Evolutionary conservation across 768 basidiomycete genomes (phyloP), one percentile per base, ranked within the genome.

Genomic region (Rhizopogon vesiculosus): DNA sequence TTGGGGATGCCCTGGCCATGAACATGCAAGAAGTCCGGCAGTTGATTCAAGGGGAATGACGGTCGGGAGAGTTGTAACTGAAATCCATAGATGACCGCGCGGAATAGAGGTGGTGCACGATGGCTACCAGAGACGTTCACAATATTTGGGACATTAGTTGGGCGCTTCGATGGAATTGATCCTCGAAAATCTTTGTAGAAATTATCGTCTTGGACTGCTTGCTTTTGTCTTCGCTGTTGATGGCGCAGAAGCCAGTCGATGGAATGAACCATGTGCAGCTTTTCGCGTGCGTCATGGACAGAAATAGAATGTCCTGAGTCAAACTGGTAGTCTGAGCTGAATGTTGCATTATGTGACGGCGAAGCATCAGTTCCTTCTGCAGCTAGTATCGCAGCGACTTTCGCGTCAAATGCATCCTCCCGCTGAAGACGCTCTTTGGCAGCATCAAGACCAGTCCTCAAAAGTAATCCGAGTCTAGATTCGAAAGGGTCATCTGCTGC

Each of bases 401-500:
- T 94, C 6, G 85, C 86, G 13, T 76, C 72, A 67, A 96, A 96
- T 1, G 89, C 91, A 33, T 86, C 84, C 55, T 93, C 89, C 1
- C 93, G 81, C 49, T 85, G 87, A 44, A 84, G 69, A 31, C 94
- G 77, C 13, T 82, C 78, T 51, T 78, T 79, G 41, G 86, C 84
- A 46, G 93, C 93, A 40, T 84, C 81, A 39, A 80, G 71, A 0
- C 92, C 93, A 46, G 83, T 80, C 56, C 81, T 77, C 78, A 83
- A 90, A 31, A 92, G 89, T 8, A 88, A 74, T 38, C 83, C 88
- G 18, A 97, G 71, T 56, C 78, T 82, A 15, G 81, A 79, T 69
- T 98, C 95, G 55, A 97, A 83, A 1, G 86, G 81, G 62, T 93
- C 90, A 67, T 98, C 95, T 22, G 84, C 82, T 25, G 85, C 85